Conservation (phyloP, 805 yeast genomes). For the Metschnikowia picachoensis region DNA sequence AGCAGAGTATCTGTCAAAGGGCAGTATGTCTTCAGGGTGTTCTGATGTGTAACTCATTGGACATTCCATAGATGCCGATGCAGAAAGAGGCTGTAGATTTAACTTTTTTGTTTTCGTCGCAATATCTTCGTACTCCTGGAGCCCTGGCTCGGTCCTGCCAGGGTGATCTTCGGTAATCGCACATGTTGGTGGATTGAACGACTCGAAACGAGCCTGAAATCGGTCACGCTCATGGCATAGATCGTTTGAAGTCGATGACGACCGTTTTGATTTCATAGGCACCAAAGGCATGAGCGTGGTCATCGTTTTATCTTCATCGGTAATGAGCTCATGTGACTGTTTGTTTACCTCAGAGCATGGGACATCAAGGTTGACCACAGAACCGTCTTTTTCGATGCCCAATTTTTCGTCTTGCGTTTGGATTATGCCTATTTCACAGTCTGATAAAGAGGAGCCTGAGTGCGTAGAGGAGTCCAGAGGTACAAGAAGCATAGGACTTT, state of each 20-base stretch:
- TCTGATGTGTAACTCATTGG: slow-evolving; percentile 5
- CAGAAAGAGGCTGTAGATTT: slow-evolving; percentile 13
- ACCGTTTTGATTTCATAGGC: slow-evolving; percentile 24
- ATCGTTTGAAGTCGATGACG: slow-evolving; percentile 40
- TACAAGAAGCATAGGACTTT: too few species aligned
- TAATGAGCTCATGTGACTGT: too few species aligned
- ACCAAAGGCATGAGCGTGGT: neutral
- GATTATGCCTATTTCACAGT: too few species aligned
- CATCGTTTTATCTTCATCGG: neutral
- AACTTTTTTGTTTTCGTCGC: slow-evolving; percentile 37
- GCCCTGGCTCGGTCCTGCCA: slow-evolving; percentile 9
- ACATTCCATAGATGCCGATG: slow-evolving; percentile 6
- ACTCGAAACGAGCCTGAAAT: slow-evolving; percentile 36
- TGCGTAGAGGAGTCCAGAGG: too few species aligned
- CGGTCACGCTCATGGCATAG: slow-evolving; percentile 38
- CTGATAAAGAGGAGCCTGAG: too few species aligned
- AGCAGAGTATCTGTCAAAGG: slow-evolving; percentile 18
- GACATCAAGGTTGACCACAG: too few species aligned
- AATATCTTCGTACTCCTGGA: slow-evolving; percentile 36
- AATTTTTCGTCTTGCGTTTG: too few species aligned
- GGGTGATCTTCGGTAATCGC: slow-evolving; percentile 4
- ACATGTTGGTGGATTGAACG: slow-evolving; percentile 23
- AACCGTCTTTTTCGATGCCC: too few species aligned
- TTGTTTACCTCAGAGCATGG: too few species aligned
- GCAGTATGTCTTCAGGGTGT: slow-evolving; percentile 13